Conservation (phyloP, 176 grass and related monocot genomes). For the Cenchrus purpureus region DNA sequence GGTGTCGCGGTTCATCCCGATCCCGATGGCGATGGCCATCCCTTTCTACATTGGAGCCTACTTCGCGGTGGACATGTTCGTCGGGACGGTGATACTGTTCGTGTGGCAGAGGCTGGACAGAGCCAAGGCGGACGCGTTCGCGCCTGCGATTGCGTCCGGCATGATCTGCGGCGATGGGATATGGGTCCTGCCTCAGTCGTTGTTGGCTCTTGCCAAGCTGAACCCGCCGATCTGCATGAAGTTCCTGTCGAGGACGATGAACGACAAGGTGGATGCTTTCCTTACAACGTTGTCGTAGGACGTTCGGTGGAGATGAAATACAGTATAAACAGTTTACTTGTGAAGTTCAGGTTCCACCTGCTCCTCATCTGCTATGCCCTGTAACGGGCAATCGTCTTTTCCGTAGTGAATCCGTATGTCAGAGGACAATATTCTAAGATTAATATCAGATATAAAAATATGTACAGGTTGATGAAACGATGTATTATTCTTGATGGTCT, state of each 20-base stretch:
- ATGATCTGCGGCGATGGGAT: conserved; percentile 57
- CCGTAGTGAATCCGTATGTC: conserved; percentile 22
- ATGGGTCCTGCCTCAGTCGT: conserved; percentile 47
- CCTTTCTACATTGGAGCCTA: conserved; percentile 54
- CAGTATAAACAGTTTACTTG: neutral
- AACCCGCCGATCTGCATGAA: conserved; percentile 66
- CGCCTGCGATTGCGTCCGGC: conserved; percentile 42
- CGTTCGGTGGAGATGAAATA: neutral
- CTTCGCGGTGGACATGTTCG: conserved; percentile 58
- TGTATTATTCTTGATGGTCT: too few species aligned
- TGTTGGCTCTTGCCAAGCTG: conserved; percentile 56
- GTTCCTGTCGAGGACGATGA: conserved; percentile 46
- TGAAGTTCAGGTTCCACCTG: neutral
- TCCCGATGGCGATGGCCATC: conserved; percentile 61
- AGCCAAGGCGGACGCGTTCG: conserved; percentile 39
- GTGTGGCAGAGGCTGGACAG: conserved; percentile 42
- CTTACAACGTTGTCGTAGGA: neutral
- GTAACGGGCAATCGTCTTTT: neutral
- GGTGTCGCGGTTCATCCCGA: conserved; percentile 46
- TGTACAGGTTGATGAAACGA: neutral
- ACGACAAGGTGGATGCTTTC: conserved; percentile 44
- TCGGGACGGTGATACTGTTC: conserved; percentile 49
- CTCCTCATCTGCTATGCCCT: too few species aligned
- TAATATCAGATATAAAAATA: neutral
- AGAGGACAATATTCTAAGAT: neutral